Conservation (phyloP, 202 grass and related monocot genomes). For the Cymbopogon flexuosus region DNA sequence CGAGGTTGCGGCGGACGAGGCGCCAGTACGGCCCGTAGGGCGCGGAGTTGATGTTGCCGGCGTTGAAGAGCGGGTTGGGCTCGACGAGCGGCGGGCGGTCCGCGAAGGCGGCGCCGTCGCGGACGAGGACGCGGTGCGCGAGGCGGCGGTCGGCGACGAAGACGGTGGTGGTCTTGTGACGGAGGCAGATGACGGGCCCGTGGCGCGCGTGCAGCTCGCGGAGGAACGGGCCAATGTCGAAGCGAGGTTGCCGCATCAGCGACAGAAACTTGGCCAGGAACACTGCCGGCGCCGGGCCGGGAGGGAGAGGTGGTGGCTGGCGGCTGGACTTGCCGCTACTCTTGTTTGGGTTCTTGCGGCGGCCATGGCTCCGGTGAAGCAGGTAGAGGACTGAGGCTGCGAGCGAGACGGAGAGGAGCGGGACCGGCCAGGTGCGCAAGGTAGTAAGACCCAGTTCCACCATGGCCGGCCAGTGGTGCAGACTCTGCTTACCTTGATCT, state of each 20-base stretch:
- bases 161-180: background rate
- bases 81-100: background rate
- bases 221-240: background rate
- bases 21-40: constrained; percentile 5
- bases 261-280: background rate
- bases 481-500: background rate
- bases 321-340: background rate
- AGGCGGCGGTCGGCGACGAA: background rate
- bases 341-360: constrained; percentile 4
- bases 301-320: background rate
- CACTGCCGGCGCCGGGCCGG: background rate
- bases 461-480: background rate
- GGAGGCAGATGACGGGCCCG: background rate
- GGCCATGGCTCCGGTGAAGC: background rate
- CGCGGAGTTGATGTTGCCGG: background rate
- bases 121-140: constrained; percentile 1
- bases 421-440: background rate
- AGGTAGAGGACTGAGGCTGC: background rate
- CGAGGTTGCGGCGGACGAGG: constrained; percentile 19
- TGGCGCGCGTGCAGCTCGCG: background rate
- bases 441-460: background rate
- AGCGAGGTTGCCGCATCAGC: background rate
- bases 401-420: background rate
- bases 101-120: background rate
- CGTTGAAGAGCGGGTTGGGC: background rate